Evolutionary conservation across 257 asterid species (phyloP), one percentile per base, ranked within the genome.

Genomic region (Forsythia suspensa): DNA sequence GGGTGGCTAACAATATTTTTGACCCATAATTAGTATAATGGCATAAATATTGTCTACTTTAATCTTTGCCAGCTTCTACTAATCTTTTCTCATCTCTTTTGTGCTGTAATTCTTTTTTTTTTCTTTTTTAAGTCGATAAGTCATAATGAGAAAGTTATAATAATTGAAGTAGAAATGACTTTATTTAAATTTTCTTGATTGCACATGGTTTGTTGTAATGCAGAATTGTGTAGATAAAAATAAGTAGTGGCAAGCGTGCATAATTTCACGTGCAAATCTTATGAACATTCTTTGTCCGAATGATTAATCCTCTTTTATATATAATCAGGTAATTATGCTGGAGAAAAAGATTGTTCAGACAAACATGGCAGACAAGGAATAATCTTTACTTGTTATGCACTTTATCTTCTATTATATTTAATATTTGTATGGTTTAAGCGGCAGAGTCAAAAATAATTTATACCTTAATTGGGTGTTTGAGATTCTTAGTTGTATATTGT

Each of bases 281-380:
- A 61, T 46, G n/a, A 68, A 77, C 42, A 51, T 76, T 78, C 81
- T 79, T 80, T 36, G 73, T 37, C 41, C 84, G 79, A 81, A 76
- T 82, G 77, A 75, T 75, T 78, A 67, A 6, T 46, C 20, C 61
- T 65, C 66, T 8, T 72, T 18, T 43, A 29, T 65, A 38, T 57
- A 34, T 13, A 72, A 13, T 63, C 20, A 24, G 79, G 70, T 80
- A 70, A 73, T 82, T 85, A 78, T 80, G 43, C 59, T 78, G 79
- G 79, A 76, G 85, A 83, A 78, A 83, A 82, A 81, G 83, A 85
- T 69, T 76, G 85, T 73, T 51, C 82, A 74, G 41, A 76, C 69
- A 42, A 51, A 82, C 59, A 70, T 89, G 90, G 92, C 92, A 84
- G 89, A 85, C 92, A 84, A 66, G 6, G 81, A 67, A 76, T 78